phyloP scores from a whole-genome alignment of 129 eudicot genomes.

The Centaurea solstitialis region DNA sequence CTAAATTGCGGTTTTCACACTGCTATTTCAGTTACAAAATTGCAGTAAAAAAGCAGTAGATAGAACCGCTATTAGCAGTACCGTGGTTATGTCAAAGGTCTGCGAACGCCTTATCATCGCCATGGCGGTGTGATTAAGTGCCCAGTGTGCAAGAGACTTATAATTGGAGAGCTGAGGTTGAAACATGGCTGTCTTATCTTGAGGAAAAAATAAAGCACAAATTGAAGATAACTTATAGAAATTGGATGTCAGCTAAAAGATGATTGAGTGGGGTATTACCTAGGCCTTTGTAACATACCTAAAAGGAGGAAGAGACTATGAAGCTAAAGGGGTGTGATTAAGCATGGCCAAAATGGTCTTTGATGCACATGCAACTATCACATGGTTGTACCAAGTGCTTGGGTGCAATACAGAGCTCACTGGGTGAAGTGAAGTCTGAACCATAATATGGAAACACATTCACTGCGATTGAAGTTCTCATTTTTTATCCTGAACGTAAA shows the following conservation, averaged over 20 bases:
- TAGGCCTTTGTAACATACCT: not conserved
- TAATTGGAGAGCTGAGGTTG: not conserved
- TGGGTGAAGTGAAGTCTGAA: not conserved
- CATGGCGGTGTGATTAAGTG: not conserved
- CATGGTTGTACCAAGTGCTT: not conserved
- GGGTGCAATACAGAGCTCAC: not conserved
- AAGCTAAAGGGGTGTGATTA: not conserved
- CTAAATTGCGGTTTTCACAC: not conserved
- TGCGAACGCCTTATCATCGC: not conserved
- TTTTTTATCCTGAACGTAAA: not conserved
- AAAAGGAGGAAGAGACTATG: not conserved
- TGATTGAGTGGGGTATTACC: not conserved
- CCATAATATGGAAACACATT: not conserved
- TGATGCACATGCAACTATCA: not conserved
- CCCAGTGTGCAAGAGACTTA: not conserved
- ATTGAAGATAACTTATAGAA: not conserved
- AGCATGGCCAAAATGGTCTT: not conserved
- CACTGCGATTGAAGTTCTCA: not conserved
- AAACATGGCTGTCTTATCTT: not conserved
- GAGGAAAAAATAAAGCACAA: not conserved
- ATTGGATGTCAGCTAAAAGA: not conserved
- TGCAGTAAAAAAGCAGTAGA: not conserved
- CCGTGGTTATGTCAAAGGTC: not conserved
- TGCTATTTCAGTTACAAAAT: not conserved
- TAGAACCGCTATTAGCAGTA: not conserved